Evolutionary conservation across 2,329 filamentous ascomycete species (phyloP).

Genomic region (Chaetoscypha palmicola): DNA sequence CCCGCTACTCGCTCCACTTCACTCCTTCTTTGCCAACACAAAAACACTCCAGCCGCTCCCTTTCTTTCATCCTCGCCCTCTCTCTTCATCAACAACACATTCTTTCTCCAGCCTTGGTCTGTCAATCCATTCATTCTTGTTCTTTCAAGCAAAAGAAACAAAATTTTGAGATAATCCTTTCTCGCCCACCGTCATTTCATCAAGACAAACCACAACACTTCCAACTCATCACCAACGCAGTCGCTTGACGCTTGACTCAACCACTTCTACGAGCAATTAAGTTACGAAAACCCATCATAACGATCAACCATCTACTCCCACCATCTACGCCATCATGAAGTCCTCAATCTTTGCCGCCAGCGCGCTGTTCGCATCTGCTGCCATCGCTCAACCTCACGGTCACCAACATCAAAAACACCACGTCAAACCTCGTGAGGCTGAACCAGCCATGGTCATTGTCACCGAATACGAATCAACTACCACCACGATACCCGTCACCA

Average conservation of each 20-base stretch:
- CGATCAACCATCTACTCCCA: too few species aligned
- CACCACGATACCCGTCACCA: constrained; percentile 36
- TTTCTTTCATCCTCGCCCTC: background rate
- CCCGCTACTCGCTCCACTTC: too few species aligned
- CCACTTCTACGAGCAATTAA: too few species aligned
- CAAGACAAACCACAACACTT: background rate
- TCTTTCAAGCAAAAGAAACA: background rate
- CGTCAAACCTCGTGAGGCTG: constrained; percentile 15
- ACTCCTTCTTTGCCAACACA: background rate
- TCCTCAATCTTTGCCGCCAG: constrained; percentile 27
- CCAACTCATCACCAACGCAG: background rate
- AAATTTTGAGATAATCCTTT: background rate
- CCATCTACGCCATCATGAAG: constrained; percentile 36
- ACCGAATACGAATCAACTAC: constrained; percentile 41
- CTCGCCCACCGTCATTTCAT: background rate
- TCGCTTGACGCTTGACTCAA: too few species aligned
- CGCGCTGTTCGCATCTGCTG: constrained; percentile 25
- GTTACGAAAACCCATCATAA: too few species aligned
- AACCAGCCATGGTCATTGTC: constrained; percentile 36
- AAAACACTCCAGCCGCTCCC: background rate
- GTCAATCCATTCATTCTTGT: background rate
- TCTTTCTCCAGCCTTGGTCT: background rate
- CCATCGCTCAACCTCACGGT: constrained; percentile 31
- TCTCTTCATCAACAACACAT: background rate
- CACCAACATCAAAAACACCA: constrained; percentile 31